Evolutionary conservation across 345 rosid genomes (phyloP).

Genomic region (Aurinia saxatilis): DNA sequence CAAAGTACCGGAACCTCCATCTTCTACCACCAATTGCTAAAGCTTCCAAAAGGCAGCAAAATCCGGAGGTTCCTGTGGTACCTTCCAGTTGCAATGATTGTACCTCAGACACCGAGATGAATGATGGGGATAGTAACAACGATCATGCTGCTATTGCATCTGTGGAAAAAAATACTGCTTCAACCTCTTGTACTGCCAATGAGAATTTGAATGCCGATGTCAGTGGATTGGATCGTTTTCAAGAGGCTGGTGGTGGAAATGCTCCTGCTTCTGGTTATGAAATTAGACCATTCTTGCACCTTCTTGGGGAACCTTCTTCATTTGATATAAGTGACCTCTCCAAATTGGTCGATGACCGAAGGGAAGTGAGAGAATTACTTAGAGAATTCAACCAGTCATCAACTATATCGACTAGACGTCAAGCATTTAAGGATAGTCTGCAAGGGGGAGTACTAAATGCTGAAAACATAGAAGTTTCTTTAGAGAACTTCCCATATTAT

Average conservation of each 20-base stretch:
- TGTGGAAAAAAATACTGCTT: slow-evolving; percentile 47
- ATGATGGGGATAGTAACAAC: slow-evolving; percentile 46
- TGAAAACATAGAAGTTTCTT: slow-evolving; percentile 61
- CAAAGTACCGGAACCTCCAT: slow-evolving; percentile 49
- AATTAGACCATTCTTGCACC: slow-evolving; percentile 58
- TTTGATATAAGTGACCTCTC: slow-evolving; percentile 49
- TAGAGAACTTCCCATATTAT: slow-evolving; percentile 76
- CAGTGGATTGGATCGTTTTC: slow-evolving; percentile 46
- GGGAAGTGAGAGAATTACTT: slow-evolving; percentile 44
- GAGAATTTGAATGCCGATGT: slow-evolving; percentile 45
- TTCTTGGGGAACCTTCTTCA: slow-evolving; percentile 55
- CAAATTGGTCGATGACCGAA: slow-evolving; percentile 54
- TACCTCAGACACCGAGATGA: slow-evolving; percentile 60
- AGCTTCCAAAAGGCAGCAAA: slow-evolving; percentile 46
- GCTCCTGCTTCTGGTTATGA: slow-evolving; percentile 45
- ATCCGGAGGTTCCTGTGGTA: slow-evolving; percentile 44
- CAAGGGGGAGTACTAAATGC: slow-evolving; percentile 61
- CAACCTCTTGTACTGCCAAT: slow-evolving; percentile 42
- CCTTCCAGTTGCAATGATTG: slow-evolving; percentile 50
- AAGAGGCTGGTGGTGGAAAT: slow-evolving; percentile 48
- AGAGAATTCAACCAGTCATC: slow-evolving; percentile 47
- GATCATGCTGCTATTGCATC: slow-evolving; percentile 49
- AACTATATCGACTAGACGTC: slow-evolving; percentile 50
- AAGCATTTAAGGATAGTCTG: slow-evolving; percentile 63
- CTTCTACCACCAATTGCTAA: slow-evolving; percentile 56